Evolutionary conservation across 257 asterid species (phyloP), one percentile per base, ranked within the genome.

Genomic region (Primulina huaijiensis): DNA sequence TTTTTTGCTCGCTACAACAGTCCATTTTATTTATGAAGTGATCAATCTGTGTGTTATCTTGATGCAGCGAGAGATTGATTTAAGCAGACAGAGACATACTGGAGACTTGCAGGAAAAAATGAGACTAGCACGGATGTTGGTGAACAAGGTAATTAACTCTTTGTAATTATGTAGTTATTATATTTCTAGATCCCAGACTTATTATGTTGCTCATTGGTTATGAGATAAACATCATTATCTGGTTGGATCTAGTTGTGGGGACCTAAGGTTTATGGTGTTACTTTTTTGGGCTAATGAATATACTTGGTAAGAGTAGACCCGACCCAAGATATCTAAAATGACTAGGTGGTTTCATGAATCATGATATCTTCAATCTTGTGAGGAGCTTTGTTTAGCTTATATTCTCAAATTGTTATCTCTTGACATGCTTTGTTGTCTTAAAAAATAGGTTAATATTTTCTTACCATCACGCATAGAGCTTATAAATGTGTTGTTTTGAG

Each of bases 21-120:
- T 40, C 20, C 21, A 16, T 27, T 9, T 11, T 70, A 17, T 34
- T 64, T 55, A 20, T 71, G 31, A 25, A 46, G 34, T 62, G 63
- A 76, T 67, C 43, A 56, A 29, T 31, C 46, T 31, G 7, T 56
- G 73, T 77, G 11, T 70, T 38, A 58, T 57, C 72, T 21, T 37
- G 76, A 60, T 75, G 60, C 85, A 89, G 96, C 20, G 57, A 50
- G 57, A 50, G 57, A 17, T 50, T 50, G 57, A 50, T 50, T 50
- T 50, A 17, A 50, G 57, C 57, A 50, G 57, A 50, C 57, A 50
- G 2, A 50, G 57, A 50, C 57, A 50, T 50, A 6, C 57, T 50
- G 57, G 57, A 17, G 57, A 50, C 57, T 50, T 50, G 57, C 21
- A 16, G 20, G 57, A 50, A 50, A 50, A 50, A 17, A 50, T 8